phyloP scores from a whole-genome alignment of 139 green algal genomes.

The Micractinium sp. region DNA sequence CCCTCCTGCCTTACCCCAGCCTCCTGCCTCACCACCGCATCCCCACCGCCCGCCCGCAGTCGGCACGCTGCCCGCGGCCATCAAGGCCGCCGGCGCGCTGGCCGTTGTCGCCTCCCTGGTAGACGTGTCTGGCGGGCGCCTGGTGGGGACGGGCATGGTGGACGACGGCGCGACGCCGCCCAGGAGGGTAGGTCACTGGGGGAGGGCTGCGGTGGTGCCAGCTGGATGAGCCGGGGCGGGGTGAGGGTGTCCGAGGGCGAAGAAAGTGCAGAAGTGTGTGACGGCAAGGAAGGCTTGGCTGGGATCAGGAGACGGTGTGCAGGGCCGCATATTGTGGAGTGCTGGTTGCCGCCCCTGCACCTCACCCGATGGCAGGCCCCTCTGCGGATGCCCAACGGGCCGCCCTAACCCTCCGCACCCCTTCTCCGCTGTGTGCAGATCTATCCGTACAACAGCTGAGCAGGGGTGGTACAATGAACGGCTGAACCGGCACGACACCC shows the following conservation, averaged over 20 bases:
- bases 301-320: too few relatives aligned
- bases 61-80: conserved; percentile 37
- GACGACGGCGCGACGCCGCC: conserved; percentile 55
- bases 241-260: too few relatives aligned
- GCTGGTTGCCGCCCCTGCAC: too few relatives aligned
- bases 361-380: not conserved
- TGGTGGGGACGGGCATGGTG: conserved; percentile 37
- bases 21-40: not conserved
- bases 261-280: too few relatives aligned
- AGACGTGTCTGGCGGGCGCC: conserved; percentile 42
- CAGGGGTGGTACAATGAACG: too few relatives aligned
- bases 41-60: conserved; percentile 17
- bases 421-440: not conserved
- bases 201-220: not conserved
- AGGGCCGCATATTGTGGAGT: too few relatives aligned
- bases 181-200: conserved; percentile 5
- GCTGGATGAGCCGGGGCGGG: too few relatives aligned
- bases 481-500: too few relatives aligned
- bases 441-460: conserved; percentile 28
- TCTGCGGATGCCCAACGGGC: too few relatives aligned
- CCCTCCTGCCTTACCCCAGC: not conserved
- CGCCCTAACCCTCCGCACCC: not conserved
- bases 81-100: conserved; percentile 50
- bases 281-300: too few relatives aligned
- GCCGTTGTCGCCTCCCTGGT: conserved; percentile 45